Conservation (phyloP, 163 green algal species). For the Prototheca cutis region DNA sequence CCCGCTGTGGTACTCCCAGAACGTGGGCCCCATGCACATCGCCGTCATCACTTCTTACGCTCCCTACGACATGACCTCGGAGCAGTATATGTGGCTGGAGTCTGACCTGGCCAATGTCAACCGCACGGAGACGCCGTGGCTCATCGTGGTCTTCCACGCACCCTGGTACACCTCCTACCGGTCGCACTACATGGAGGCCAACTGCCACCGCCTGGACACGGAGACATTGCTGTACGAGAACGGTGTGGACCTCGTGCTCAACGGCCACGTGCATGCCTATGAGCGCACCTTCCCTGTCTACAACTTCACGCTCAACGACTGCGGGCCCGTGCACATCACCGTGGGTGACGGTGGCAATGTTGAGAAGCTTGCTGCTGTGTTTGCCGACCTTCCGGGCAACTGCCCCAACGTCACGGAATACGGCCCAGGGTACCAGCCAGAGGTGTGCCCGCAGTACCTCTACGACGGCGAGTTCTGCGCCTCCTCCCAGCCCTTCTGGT, state of each 20-base stretch:
- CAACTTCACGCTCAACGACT: conserved; percentile 26
- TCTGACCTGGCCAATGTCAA: conserved; percentile 47
- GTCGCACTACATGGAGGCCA: conserved; percentile 32
- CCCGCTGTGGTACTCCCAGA: conserved; percentile 26
- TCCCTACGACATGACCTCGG: conserved; percentile 23
- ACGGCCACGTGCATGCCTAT: conserved; percentile 65
- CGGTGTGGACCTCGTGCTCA: conserved; percentile 51
- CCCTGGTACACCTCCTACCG: conserved; percentile 56
- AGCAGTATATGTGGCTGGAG: conserved; percentile 25
- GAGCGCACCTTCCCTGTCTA: conserved; percentile 43
- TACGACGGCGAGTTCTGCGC: conserved; percentile 7
- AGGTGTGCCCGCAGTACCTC: neutral
- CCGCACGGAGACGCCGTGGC: conserved; percentile 55
- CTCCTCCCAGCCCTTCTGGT: conserved; percentile 29
- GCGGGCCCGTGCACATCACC: conserved; percentile 32
- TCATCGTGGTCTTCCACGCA: conserved; percentile 60
- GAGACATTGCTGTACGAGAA: conserved; percentile 42
- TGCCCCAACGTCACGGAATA: neutral
- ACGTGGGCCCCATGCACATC: conserved; percentile 34
- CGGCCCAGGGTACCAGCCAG: neutral
- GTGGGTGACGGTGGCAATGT: conserved; percentile 66
- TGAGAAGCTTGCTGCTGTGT: conserved; percentile 20
- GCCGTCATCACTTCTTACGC: conserved; percentile 51
- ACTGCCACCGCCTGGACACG: neutral
- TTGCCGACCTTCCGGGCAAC: conserved; percentile 1